Conservation (phyloP, 2,329 filamentous ascomycete species). For the Trichocomaceae sp. region DNA sequence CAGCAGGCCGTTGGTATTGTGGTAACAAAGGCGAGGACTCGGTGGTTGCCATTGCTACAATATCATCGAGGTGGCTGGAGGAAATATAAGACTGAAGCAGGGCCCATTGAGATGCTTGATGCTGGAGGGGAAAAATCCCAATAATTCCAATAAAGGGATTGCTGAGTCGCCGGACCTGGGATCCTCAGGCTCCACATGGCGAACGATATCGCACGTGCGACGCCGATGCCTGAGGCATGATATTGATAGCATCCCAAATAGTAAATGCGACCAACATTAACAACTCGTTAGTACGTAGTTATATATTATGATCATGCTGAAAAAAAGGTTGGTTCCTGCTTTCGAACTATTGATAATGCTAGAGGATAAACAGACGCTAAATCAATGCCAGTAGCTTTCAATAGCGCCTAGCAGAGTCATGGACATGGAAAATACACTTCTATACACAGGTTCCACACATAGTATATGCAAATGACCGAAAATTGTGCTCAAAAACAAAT, state of each 20-base stretch:
- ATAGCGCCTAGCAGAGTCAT: not conserved
- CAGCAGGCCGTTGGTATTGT: constrained; percentile 23
- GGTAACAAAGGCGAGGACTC: constrained; percentile 40
- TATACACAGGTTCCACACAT: not conserved
- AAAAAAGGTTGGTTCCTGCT: too few species aligned
- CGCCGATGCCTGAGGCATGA: not conserved
- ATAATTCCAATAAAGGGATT: not conserved
- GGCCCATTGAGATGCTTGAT: not conserved
- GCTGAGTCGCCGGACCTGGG: not conserved
- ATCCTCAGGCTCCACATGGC: not conserved
- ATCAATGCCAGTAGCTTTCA: not conserved
- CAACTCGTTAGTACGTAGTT: too few species aligned
- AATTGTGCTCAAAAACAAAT: not conserved
- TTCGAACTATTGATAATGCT: not conserved
- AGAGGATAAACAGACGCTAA: not conserved
- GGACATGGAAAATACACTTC: not conserved
- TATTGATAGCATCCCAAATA: too few species aligned
- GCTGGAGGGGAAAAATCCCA: too few species aligned
- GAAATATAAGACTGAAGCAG: not conserved
- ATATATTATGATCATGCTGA: too few species aligned
- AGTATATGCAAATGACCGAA: not conserved
- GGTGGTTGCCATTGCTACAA: constrained; percentile 28
- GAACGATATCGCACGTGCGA: not conserved
- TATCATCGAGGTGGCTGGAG: not conserved
- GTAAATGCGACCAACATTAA: too few species aligned